Conservation (phyloP, 768 basidiomycete species). For the Paxillus involutus region DNA sequence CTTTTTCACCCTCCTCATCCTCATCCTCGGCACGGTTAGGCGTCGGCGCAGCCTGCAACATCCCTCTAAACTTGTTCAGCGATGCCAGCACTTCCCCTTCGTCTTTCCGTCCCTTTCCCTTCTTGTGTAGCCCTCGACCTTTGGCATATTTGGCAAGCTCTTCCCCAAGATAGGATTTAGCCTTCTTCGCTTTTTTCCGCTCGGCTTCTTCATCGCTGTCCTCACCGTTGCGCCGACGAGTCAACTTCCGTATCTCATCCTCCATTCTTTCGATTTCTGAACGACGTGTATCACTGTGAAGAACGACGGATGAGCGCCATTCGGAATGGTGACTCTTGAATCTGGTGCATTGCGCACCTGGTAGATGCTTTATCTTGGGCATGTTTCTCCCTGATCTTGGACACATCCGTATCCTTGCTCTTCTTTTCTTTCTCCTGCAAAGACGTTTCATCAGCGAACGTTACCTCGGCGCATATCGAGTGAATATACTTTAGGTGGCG, state of each 20-base stretch:
- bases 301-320: constrained; percentile 1
- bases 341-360: constrained; percentile 42
- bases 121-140: constrained; percentile 56
- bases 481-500: constrained; percentile 17
- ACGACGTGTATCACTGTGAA: constrained; percentile 57
- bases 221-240: constrained; percentile 53
- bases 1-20: constrained; percentile 15
- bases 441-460: not conserved
- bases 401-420: constrained; percentile 47
- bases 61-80: constrained; percentile 68
- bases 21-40: constrained; percentile 28
- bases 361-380: constrained; percentile 65
- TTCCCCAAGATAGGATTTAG: constrained; percentile 71
- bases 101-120: constrained; percentile 60
- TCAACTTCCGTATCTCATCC: constrained; percentile 78
- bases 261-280: constrained; percentile 87
- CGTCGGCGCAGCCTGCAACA: constrained; percentile 49
- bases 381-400: constrained; percentile 74
- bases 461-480: not conserved
- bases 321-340: not conserved
- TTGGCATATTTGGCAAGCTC: constrained; percentile 82
- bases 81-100: constrained; percentile 71
- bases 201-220: constrained; percentile 65
- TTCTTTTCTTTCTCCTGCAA: constrained; percentile 14
- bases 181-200: constrained; percentile 56